Conservation (phyloP, 2,329 filamentous ascomycete species). For the Remersonia thermophila region DNA sequence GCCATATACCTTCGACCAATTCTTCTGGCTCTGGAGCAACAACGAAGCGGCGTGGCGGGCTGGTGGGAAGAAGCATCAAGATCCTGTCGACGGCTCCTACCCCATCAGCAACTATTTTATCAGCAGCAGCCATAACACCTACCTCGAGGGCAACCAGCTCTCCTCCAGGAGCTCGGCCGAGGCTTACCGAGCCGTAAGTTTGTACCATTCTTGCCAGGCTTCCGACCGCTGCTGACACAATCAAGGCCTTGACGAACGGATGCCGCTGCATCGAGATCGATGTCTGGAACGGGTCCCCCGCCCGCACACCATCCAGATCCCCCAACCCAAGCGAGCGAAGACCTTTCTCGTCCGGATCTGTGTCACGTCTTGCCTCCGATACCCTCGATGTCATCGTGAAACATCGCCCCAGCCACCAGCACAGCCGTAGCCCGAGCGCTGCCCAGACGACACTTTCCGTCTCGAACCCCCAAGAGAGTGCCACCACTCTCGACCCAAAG, state of each 20-base stretch:
- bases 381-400: constrained; percentile 25
- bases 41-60: constrained; percentile 32
- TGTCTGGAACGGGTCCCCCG: constrained; percentile 64
- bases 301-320: constrained; percentile 28
- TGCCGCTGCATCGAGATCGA: constrained; percentile 92
- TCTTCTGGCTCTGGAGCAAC: constrained; percentile 35
- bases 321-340: constrained; percentile 33
- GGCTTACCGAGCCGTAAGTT: constrained; percentile 60
- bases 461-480: constrained; percentile 14
- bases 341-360: constrained; percentile 30
- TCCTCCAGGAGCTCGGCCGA: constrained; percentile 65
- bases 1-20: constrained; percentile 34
- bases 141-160: constrained; percentile 76
- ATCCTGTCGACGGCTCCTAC: constrained; percentile 45
- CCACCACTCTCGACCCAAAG: constrained; percentile 22
- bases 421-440: constrained; percentile 29
- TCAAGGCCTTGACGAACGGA: constrained; percentile 56
- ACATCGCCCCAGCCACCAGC: constrained; percentile 18
- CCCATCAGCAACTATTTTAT: constrained; percentile 87
- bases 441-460: constrained; percentile 17
- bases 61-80: constrained; percentile 27
- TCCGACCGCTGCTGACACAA: constrained; percentile 2
- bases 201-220: not conserved
- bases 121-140: constrained; percentile 91
- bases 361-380: constrained; percentile 33